phyloP scores from a whole-genome alignment of 495 filamentous ascomycete species.

The Staphylotrichum tortipilum region DNA sequence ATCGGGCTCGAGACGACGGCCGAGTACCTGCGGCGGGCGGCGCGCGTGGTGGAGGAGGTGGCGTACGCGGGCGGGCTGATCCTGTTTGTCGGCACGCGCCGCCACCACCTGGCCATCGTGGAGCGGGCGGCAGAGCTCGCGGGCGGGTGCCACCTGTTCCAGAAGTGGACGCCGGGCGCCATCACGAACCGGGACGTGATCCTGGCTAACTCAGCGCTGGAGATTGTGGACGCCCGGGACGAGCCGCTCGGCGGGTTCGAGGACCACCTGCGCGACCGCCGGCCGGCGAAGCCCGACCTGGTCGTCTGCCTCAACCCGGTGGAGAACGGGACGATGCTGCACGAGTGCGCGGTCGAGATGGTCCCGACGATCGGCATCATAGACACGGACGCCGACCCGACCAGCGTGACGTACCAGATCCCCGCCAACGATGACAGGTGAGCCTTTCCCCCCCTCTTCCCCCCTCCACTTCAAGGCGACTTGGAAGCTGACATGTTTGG shows the following conservation, averaged over 20 bases:
- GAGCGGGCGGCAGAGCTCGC: conserved; percentile 73
- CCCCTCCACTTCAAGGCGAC: no score
- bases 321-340: conserved; percentile 82
- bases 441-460: conserved; percentile 11
- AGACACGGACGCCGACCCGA: conserved; percentile 88
- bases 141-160: conserved; percentile 78
- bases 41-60: conserved; percentile 80
- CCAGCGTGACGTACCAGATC: conserved; percentile 93
- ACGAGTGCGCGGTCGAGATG: conserved; percentile 80
- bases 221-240: conserved; percentile 66
- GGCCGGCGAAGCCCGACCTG: conserved; percentile 73
- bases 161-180: conserved; percentile 83
- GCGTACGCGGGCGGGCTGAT: conserved; percentile 74
- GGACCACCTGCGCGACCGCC: conserved; percentile 49
- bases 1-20: conserved; percentile 83
- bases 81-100: conserved; percentile 81
- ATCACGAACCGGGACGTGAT: conserved; percentile 93
- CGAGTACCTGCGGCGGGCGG: conserved; percentile 79
- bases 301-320: conserved; percentile 87
- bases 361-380: conserved; percentile 93
- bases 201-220: conserved; percentile 53
- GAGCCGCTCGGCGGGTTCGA: conserved; percentile 57
- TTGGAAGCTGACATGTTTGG: neutral
- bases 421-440: conserved; percentile 92
- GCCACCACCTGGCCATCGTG: conserved; percentile 67